A percentile compares a stretch with the other conserved stretches of the same genome.
phyloP scores from a whole-genome alignment of 192 early-diverging fungal species.

The Umbelopsis vinacea region DNA sequence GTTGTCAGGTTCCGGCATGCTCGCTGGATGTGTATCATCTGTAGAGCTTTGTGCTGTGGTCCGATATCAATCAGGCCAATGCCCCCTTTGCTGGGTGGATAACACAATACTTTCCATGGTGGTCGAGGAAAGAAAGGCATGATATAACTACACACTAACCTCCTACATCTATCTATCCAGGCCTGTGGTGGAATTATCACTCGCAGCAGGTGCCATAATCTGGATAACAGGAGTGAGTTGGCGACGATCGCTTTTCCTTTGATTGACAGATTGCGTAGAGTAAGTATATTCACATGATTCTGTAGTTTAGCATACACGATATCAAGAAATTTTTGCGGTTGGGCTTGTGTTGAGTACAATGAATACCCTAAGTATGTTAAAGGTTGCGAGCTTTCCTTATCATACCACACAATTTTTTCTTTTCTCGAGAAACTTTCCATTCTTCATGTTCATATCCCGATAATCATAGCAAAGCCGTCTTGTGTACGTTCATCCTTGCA shows the following conservation, averaged over 20 bases:
- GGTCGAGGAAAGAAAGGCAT: neutral
- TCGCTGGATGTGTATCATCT: neutral
- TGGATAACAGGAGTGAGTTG: constrained; percentile 25
- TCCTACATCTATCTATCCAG: neutral
- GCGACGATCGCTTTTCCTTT: constrained; percentile 9
- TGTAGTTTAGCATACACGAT: neutral
- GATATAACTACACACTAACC: neutral
- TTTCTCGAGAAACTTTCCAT: neutral
- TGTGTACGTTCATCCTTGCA: constrained; percentile 31
- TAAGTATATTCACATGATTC: neutral
- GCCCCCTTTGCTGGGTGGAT: neutral
- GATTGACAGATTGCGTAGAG: neutral
- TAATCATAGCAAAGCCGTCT: constrained; percentile 31
- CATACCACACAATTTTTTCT: neutral
- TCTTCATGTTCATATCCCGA: neutral
- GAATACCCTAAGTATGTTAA: neutral
- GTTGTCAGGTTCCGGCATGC: neutral
- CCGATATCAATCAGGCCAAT: neutral
- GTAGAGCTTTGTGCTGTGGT: neutral
- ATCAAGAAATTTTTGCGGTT: neutral
- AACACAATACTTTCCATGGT: neutral
- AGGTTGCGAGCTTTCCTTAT: neutral
- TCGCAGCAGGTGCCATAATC: constrained; percentile 22
- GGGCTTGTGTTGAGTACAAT: neutral
- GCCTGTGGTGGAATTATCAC: neutral